These are phyloP conservation scores for Sinapis alba DNA, from an alignment of 441 rosid genomes.

Conservation along the genomic window DNA sequence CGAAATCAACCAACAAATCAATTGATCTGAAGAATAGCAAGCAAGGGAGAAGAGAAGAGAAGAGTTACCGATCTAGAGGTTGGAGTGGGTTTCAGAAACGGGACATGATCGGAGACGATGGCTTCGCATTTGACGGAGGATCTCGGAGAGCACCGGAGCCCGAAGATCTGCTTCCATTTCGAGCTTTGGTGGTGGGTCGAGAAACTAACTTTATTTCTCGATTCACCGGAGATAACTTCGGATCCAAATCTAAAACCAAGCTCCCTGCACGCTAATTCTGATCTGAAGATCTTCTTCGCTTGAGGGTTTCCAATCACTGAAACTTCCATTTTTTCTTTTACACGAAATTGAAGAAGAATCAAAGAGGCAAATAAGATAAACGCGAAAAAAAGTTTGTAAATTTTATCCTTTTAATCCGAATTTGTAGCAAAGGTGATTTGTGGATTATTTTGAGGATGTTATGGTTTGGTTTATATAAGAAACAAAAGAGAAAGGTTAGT, in stretches of 20 bases:
- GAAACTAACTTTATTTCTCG: constrained; percentile 42
- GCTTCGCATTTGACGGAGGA: constrained; percentile 55
- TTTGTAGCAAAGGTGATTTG: constrained; percentile 9
- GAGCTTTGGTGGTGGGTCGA: constrained; percentile 26
- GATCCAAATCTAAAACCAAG: constrained; percentile 35
- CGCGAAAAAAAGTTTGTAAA: too few relatives aligned
- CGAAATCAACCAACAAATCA: background rate
- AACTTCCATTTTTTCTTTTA: constrained; percentile 59
- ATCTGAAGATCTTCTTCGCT: constrained; percentile 44
- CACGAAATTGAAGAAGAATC: background rate
- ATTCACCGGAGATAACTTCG: constrained; percentile 14
- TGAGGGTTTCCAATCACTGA: constrained; percentile 64
- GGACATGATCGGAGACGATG: constrained; percentile 33
- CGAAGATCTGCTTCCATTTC: constrained; percentile 39
- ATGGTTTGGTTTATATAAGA: constrained; percentile 35
- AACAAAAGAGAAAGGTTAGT: background rate
- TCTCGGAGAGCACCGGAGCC: constrained; percentile 45
- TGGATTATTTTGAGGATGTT: constrained; percentile 1
- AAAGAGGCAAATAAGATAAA: background rate
- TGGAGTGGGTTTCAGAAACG: constrained; percentile 30
- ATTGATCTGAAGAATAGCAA: constrained; percentile 10
- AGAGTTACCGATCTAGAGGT: constrained; percentile 49
- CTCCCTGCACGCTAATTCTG: constrained; percentile 44
- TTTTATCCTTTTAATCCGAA: background rate
- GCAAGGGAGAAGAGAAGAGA: background rate